Evolutionary conservation across 495 filamentous ascomycete genomes (phyloP), one percentile per base, ranked within the genome.

Genomic region (Penicillium angulare): DNA sequence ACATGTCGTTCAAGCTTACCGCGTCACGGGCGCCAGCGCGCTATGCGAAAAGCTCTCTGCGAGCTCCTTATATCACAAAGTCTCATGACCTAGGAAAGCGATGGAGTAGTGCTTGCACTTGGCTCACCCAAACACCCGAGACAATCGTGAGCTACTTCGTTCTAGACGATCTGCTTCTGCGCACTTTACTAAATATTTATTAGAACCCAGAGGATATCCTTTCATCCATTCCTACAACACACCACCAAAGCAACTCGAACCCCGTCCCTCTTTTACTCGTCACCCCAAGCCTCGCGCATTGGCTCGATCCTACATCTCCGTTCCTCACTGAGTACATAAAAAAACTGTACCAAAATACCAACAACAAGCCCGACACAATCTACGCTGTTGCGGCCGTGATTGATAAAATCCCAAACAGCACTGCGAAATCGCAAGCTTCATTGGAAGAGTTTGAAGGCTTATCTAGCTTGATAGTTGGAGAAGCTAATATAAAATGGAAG

Each of bases 231-330:
- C 61, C 59, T 33, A 54, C 62, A 16, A 31, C 39, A 38, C 38
- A 59, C 20, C 10, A 22, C 21, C 24, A 46, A n/a, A 23, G 20
- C 22, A 29, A 17, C 5, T 31, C 17, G 10, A 23, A 17, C 36
- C 51, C 60, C 27, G 54, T 61, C 9, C 66, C 69, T 21, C 29
- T 77, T 23, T 53, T 77, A 21, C 62, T 77, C 40, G 59, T 65
- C 21, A 74, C 72, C 5, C 65, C 72, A 6, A 53, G 57, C n/a
- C 74, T 77, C 36, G 66, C 72, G 9, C 57, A 64, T 29, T 75
- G 71, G 69, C 61, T 70, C 33, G 66, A 74, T 46, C 47, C 64
- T 22, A 41, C 60, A 15, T 52, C 57, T 38, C 39, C 50, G 6
- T 74, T 77, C 45, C 55, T 73, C 5, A 49, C 53, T 24, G 45